Conservation (phyloP, 495 filamentous ascomycete species). For the Aspergillus affinis region DNA sequence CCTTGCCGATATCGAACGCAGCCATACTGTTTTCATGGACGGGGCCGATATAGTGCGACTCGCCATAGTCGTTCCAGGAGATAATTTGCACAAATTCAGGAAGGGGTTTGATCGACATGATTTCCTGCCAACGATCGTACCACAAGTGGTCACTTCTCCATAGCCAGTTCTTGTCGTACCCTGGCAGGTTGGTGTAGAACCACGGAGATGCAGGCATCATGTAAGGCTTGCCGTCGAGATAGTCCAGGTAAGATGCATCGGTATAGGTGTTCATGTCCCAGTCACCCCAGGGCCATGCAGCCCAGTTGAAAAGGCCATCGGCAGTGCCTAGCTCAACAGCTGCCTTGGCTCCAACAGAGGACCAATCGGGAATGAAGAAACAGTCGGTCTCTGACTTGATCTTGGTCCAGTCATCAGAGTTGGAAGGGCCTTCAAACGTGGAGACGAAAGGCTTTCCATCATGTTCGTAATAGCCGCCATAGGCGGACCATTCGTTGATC, state of each 20-base stretch:
- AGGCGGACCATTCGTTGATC: not conserved
- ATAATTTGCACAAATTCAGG: slow-evolving; percentile 56
- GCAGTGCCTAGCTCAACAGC: too few species aligned
- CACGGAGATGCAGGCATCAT: slow-evolving; percentile 76
- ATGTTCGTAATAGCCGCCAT: not conserved
- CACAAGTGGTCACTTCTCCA: slow-evolving; percentile 65
- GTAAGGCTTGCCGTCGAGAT: slow-evolving; percentile 56
- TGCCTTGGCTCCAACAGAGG: slow-evolving; percentile 49
- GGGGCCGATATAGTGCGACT: slow-evolving; percentile 66
- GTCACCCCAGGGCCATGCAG: slow-evolving; percentile 64
- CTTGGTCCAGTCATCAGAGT: slow-evolving; percentile 51
- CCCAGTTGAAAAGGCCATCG: too few species aligned
- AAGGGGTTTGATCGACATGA: slow-evolving; percentile 53
- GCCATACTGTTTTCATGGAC: slow-evolving; percentile 33
- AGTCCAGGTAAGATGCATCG: slow-evolving; percentile 56
- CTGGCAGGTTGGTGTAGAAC: slow-evolving; percentile 67
- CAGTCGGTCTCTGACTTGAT: slow-evolving; percentile 46
- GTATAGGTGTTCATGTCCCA: slow-evolving; percentile 46
- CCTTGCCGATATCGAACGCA: slow-evolving; percentile 41
- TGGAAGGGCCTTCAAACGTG: slow-evolving; percentile 49
- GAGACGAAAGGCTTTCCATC: not conserved
- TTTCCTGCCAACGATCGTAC: slow-evolving; percentile 67
- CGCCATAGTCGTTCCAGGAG: slow-evolving; percentile 69
- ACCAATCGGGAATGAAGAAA: slow-evolving; percentile 65
- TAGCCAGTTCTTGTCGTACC: slow-evolving; percentile 68